Evolutionary conservation across 345 rosid species (phyloP).

Genomic region (Populus davidiana): DNA sequence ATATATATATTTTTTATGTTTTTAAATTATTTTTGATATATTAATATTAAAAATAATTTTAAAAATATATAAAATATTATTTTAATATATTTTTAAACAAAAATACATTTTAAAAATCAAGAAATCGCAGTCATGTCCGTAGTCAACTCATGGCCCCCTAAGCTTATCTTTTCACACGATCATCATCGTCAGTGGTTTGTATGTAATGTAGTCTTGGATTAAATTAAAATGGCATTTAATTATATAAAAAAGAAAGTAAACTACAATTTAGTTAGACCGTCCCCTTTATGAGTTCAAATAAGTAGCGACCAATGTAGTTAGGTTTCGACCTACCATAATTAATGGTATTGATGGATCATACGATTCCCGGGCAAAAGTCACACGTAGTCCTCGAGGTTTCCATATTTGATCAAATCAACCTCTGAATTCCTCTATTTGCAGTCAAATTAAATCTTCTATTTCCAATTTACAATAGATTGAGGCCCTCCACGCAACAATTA

Average conservation of each 20-base stretch:
- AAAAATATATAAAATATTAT: too few relatives aligned
- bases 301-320: slow-evolving; percentile 47
- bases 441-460: neutral
- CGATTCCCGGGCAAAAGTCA: neutral
- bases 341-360: slow-evolving; percentile 30
- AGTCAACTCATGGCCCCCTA: neutral
- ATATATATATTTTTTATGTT: too few relatives aligned
- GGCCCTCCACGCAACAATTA: neutral
- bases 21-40: too few relatives aligned
- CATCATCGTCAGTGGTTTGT: neutral
- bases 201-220: neutral
- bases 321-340: slow-evolving; percentile 63
- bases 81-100: too few relatives aligned
- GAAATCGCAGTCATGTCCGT: too few relatives aligned
- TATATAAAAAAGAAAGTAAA: neutral
- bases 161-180: neutral
- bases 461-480: neutral
- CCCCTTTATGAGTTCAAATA: slow-evolving; percentile 47
- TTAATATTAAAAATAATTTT: too few relatives aligned
- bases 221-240: neutral
- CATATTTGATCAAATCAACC: too few relatives aligned
- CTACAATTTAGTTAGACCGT: slow-evolving; percentile 37
- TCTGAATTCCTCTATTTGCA: too few relatives aligned
- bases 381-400: neutral
- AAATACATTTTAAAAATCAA: too few relatives aligned